A percentile compares a stretch with the other conserved stretches of the same genome.
phyloP scores from a whole-genome alignment of 2,329 filamentous ascomycete species.

The Albophoma yamanashiensis region DNA sequence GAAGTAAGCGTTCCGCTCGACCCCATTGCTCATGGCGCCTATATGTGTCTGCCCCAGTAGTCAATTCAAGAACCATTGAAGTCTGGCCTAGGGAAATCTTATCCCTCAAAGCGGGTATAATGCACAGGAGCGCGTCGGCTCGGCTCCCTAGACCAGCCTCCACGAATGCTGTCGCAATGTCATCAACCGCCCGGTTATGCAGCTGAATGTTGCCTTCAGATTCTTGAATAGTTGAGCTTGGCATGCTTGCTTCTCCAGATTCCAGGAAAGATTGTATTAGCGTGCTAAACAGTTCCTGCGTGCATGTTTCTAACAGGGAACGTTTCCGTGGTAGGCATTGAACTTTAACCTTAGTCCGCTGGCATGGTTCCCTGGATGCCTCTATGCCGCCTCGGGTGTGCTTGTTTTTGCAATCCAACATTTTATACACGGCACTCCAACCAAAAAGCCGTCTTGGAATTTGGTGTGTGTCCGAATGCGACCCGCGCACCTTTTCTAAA shows the following conservation, averaged over 20 bases:
- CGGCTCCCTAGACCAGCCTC: conserved; percentile 4
- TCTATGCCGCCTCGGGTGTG: neutral
- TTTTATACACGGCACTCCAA: neutral
- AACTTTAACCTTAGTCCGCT: neutral
- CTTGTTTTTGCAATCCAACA: no score
- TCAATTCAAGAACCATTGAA: neutral
- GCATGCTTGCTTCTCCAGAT: conserved; percentile 1
- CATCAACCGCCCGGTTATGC: conserved; percentile 1
- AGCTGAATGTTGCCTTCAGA: conserved; percentile 2
- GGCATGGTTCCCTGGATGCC: no score
- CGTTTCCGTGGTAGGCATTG: neutral
- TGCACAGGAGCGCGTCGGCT: conserved; percentile 4
- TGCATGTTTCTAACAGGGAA: conserved; percentile 5
- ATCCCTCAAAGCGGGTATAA: conserved; percentile 3
- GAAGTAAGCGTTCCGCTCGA: neutral
- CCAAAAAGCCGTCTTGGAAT: neutral
- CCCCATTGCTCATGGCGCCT: neutral
- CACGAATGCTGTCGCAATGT: conserved; percentile 5
- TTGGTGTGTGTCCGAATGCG: neutral
- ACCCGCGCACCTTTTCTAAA: neutral
- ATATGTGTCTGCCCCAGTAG: neutral
- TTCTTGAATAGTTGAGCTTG: conserved; percentile 1
- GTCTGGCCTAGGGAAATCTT: neutral
- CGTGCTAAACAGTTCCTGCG: conserved; percentile 7
- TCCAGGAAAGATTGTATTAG: neutral